phyloP scores from a whole-genome alignment of 495 filamentous ascomycete genomes.

The Choiromyces venosus region DNA sequence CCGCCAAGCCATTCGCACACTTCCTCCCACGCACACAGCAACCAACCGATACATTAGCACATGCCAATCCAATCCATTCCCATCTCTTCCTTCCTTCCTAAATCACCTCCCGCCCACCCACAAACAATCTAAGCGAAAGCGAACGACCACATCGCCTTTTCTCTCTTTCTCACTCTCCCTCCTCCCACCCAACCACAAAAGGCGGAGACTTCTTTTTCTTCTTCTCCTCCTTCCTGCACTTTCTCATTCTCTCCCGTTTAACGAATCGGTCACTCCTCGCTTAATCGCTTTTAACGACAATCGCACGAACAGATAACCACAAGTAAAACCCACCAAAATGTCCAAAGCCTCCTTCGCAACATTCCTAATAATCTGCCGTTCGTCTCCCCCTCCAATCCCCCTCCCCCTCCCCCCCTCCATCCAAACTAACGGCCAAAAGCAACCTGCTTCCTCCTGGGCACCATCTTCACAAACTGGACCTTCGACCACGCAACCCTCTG shows the following conservation, averaged over 20 bases:
- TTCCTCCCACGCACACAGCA: neutral
- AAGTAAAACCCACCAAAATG: too few species aligned
- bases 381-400: too few species aligned
- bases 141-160: neutral
- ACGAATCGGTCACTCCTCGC: too few species aligned
- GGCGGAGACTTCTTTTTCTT: neutral
- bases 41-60: neutral
- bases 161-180: neutral
- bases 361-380: constrained; percentile 92
- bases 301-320: too few species aligned
- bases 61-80: neutral
- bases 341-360: constrained; percentile 64
- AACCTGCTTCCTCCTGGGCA: constrained; percentile 93
- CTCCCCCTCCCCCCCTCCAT: neutral
- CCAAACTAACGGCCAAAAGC: constrained; percentile 48
- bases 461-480: constrained; percentile 93
- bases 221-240: neutral
- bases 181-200: neutral
- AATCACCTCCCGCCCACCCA: neutral
- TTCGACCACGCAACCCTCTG: constrained; percentile 98
- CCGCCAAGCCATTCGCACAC: neutral
- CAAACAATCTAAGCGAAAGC: neutral
- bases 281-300: too few species aligned
- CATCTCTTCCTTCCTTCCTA: neutral
- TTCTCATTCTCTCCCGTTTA: neutral